Base-by-base conservation (phyloP, 1,284 basidiomycete species). In the Papiliotrema fonsecae region DNA sequence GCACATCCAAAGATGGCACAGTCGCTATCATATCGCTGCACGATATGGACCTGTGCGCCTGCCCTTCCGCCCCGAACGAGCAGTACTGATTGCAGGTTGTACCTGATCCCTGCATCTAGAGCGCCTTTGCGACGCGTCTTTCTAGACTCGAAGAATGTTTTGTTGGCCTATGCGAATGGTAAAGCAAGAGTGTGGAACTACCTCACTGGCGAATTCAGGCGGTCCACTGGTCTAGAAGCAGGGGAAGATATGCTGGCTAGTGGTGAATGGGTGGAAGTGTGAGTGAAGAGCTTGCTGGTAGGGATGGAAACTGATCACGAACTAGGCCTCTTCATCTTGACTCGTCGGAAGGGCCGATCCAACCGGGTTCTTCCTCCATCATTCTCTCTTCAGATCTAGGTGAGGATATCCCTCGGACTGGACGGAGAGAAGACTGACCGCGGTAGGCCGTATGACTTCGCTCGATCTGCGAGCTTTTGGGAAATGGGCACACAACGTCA, bases 151-250 rank as follows among this genome's bases (percentile, higher is more conserved):
- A 79, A 86, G 48, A 84, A 88, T 56, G 72, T 97, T 22, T 65
- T 96, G 41, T 74, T 94, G 6, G 75, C 85, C 1, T 97, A 96
- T 65, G 77, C 78, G 2, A 84, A 88, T 55, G 81, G 81, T 3
- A 82, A 85, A 48, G 87, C 87, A 2, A 78, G 94, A 26, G 74
- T 93, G 1, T 98, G 94, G 91, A 88, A 96, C 65, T 75, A 86
- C n/a, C 81, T 82, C 51, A 86, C 84, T 0, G 80, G 81, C 45
- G 91, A 96, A 64, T 86, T 97, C 60, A 81, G 90, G 76, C 77
- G 92, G 34, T 88, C 89, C 0, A 88, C 89, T 76, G 80, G 78
- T 3, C 64, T 78, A 2, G 85, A 86, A 36, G 90, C 88, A 61
- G 88, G 85, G 0, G 79, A 82, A 44, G 88, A 89, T 44, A 77